Percentiles rank a stretch among this genome's conserved stretches.
These are phyloP conservation scores for Macrolepiota albuminosa DNA, from an alignment of 768 basidiomycete genomes.

Conservation along the genomic window DNA sequence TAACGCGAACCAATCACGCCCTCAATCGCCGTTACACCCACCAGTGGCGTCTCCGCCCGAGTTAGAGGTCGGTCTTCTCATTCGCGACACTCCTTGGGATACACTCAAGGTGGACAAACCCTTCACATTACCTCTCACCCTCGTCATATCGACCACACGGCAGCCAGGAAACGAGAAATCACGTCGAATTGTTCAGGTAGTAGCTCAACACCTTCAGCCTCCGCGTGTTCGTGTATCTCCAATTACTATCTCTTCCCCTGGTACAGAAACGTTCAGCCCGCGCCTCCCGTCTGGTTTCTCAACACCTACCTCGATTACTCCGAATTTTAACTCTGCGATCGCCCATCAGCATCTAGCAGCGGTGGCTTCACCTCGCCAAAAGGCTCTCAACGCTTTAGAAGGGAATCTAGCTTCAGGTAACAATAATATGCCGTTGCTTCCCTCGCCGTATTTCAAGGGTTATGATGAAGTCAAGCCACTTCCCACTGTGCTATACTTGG, in stretches of 20 bases:
- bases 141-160: constrained; percentile 46
- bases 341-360: constrained; percentile 47
- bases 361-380: constrained; percentile 37
- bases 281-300: constrained; percentile 46
- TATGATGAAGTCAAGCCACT: constrained; percentile 30
- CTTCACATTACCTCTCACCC: constrained; percentile 51
- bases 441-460: constrained; percentile 43
- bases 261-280: constrained; percentile 25
- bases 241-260: constrained; percentile 15
- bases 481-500: constrained; percentile 38
- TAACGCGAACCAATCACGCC: constrained; percentile 29
- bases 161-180: constrained; percentile 25
- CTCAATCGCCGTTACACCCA: constrained; percentile 28
- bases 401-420: constrained; percentile 8
- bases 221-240: constrained; percentile 22
- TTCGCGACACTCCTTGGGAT: constrained; percentile 43
- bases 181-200: constrained; percentile 45
- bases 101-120: constrained; percentile 48
- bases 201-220: constrained; percentile 62
- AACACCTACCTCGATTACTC: constrained; percentile 42
- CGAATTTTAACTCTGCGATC: constrained; percentile 47
- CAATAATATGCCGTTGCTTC: constrained; percentile 24
- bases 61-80: constrained; percentile 54
- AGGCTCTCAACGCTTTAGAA: constrained; percentile 13
- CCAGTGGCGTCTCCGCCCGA: constrained; percentile 27